Evolutionary conservation across 345 rosid genomes (phyloP).

Genomic region (Eucalyptus viminalis): DNA sequence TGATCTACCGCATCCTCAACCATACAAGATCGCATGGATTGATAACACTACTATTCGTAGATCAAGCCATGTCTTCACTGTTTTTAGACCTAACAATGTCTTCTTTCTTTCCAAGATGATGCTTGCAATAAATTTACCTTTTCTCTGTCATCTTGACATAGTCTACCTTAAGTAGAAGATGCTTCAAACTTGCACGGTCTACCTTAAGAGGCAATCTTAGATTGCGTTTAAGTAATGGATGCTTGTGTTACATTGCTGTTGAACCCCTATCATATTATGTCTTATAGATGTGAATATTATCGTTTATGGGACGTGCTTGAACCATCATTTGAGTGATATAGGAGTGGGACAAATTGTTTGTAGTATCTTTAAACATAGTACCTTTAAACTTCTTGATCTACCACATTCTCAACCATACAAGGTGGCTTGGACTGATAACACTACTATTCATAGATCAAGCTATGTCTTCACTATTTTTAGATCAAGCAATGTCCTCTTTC

Average conservation of each 20-base stretch:
- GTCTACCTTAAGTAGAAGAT: neutral
- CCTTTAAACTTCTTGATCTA: neutral
- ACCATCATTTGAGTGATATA: neutral
- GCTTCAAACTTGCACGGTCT: neutral
- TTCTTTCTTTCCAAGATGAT: neutral
- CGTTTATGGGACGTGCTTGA: neutral
- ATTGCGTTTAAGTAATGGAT: neutral
- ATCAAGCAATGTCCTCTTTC: neutral
- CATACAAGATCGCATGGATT: neutral
- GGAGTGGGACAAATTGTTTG: neutral
- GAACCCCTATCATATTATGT: neutral
- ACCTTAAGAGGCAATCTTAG: neutral
- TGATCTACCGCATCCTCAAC: neutral
- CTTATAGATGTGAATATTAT: neutral
- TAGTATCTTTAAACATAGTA: neutral
- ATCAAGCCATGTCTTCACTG: neutral
- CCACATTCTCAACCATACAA: neutral
- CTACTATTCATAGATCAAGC: neutral
- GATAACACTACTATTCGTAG: neutral
- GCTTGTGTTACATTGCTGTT: neutral
- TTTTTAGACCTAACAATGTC: neutral
- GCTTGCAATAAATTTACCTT: neutral
- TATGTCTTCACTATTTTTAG: too few relatives aligned
- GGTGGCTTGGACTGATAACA: neutral
- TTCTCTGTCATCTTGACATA: neutral